Evolutionary conservation across 2,329 filamentous ascomycete species (phyloP).

Genomic region (Aureobasidium sp.): DNA sequence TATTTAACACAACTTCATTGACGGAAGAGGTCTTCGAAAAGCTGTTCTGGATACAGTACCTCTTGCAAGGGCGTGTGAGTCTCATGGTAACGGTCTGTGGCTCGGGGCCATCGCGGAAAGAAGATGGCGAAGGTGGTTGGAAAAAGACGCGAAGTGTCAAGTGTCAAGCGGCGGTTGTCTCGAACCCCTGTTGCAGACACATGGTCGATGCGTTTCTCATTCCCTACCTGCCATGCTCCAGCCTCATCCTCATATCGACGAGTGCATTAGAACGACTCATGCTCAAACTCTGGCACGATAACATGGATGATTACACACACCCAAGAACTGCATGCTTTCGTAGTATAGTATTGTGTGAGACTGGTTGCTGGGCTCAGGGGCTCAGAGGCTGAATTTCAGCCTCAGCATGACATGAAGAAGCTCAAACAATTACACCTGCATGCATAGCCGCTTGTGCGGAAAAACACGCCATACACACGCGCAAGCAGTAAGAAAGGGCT

Average conservation of each 20-base stretch:
- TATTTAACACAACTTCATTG: background rate
- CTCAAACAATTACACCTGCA: background rate
- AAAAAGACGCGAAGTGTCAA: slow-evolving; percentile 11
- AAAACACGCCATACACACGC: background rate
- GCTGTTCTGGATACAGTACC: background rate
- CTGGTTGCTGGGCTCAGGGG: background rate
- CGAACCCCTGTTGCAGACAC: background rate
- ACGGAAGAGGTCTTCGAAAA: background rate
- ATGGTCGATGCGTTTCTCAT: background rate
- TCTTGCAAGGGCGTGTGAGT: background rate
- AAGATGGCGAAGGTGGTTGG: background rate
- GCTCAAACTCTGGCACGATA: background rate
- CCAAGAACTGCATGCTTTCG: too few relatives aligned
- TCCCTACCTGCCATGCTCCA: background rate
- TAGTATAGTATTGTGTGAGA: background rate
- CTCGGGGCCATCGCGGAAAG: background rate
- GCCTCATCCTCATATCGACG: background rate
- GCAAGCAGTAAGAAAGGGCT: background rate
- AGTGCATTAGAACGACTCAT: background rate
- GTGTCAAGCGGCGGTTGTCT: too few relatives aligned
- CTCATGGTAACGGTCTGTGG: background rate
- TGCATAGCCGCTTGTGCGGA: background rate
- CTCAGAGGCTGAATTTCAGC: background rate
- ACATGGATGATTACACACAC: too few relatives aligned
- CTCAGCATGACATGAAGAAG: background rate